Evolutionary conservation across 768 basidiomycete genomes (phyloP).

Genomic region (Tylopilus rubrobrunneus): DNA sequence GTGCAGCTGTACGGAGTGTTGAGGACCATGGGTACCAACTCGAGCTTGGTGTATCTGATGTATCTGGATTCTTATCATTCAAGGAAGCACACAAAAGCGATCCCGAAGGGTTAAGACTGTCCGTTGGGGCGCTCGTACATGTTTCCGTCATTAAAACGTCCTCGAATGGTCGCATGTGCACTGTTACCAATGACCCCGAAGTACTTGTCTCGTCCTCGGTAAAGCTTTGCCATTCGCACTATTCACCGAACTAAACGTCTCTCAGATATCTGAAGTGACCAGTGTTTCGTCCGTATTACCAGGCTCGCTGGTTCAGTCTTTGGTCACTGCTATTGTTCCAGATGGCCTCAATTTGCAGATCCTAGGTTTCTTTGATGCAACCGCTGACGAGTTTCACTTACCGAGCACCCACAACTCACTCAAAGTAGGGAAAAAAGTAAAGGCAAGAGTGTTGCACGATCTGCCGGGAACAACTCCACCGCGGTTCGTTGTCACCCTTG

Average conservation of each 20-base stretch:
- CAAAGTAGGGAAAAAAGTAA: slow-evolving; percentile 73
- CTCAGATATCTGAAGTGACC: slow-evolving; percentile 70
- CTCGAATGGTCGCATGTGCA: slow-evolving; percentile 76
- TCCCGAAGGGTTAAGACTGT: slow-evolving; percentile 36
- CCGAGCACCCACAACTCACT: slow-evolving; percentile 39
- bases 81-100: slow-evolving; percentile 53
- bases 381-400: slow-evolving; percentile 79
- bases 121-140: slow-evolving; percentile 65
- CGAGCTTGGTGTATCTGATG: slow-evolving; percentile 73
- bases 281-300: slow-evolving; percentile 82
- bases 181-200: slow-evolving; percentile 52
- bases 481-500: slow-evolving; percentile 76
- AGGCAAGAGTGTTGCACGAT: slow-evolving; percentile 81
- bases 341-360: slow-evolving; percentile 84
- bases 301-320: slow-evolving; percentile 73
- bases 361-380: slow-evolving; percentile 89
- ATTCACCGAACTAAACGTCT: not conserved
- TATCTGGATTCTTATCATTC: slow-evolving; percentile 83
- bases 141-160: slow-evolving; percentile 65
- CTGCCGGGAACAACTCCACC: slow-evolving; percentile 66
- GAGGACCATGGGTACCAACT: slow-evolving; percentile 96
- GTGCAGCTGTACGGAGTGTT: slow-evolving; percentile 72
- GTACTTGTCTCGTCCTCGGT: slow-evolving; percentile 55
- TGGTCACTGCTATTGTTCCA: slow-evolving; percentile 73
- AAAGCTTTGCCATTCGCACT: slow-evolving; percentile 21